Percentiles rank a stretch among this genome's conserved stretches.
These are phyloP conservation scores for Manihot esculenta DNA, from an alignment of 441 rosid species.

Conservation along the genomic window DNA sequence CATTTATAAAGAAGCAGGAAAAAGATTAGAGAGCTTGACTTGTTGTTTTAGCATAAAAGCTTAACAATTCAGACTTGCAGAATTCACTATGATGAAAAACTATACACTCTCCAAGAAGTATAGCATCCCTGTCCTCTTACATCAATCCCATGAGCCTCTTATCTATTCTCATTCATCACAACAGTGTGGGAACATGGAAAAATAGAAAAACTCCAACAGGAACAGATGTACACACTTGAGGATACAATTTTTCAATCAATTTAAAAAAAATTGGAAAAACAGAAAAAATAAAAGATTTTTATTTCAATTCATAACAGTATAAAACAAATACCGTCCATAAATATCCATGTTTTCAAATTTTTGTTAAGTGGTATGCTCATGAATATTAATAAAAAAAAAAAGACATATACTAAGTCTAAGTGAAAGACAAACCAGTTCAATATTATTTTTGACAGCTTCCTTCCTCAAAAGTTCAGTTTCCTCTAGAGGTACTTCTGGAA, in stretches of 20 bases:
- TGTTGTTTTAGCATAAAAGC: not conserved
- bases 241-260: too few species aligned
- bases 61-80: constrained; percentile 4
- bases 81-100: not conserved
- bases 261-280: not conserved
- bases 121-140: too few species aligned
- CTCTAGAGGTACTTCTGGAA: constrained; percentile 92
- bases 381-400: not conserved
- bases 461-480: constrained; percentile 71
- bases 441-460: constrained; percentile 61
- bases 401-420: not conserved
- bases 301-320: too few species aligned
- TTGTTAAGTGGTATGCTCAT: not conserved
- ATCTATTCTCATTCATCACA: too few species aligned
- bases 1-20: not conserved
- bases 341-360: not conserved
- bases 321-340: not conserved
- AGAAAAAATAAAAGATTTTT: not conserved
- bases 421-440: constrained; percentile 60
- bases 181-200: too few species aligned
- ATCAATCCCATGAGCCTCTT: too few species aligned
- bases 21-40: not conserved
- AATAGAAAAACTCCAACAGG: too few species aligned
- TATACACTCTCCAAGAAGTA: too few species aligned
- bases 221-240: not conserved